Evolutionary conservation across 73 alveolate species (phyloP), one percentile per base, ranked within the genome.

Genomic region (Paramecium sexaurelia): DNA sequence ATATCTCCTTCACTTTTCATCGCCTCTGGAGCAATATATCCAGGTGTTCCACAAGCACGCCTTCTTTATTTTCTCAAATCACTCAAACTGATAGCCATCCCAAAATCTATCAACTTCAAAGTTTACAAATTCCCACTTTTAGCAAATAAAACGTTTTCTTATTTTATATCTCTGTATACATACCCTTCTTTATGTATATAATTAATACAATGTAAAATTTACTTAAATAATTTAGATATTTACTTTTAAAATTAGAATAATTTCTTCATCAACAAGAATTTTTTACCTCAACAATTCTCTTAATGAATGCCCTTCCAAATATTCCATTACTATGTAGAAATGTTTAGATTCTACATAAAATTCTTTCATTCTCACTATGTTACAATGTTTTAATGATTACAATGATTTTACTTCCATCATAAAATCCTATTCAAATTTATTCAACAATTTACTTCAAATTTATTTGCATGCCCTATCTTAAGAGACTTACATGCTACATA

Each of bases 341-440:
- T 61, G 83, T 61, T 61, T 26, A 61, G 83, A 9, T 7, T 61
- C 83, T 24, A 61, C 11, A 61, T 61, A 61, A 61, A 61, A 61
- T 13, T 61, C 83, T 11, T 61, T 61, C 8, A 61, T 9, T 6
- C 26, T 61, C 7, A 61, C 47, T 1, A 61, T 61, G 43, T 6
- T 61, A 5, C 47, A 45, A 8, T 61, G 83, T 61, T 32, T 61
- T 61, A 61, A 61, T 29, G 20, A 26, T 24, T 61, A 61, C 1
- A 61, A 19, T 61, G 20, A 13, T 5, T 24, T 32, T 3, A 61
- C 51, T 61, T 61, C 83, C 39, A 6, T 7, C 39, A 32, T 4
- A 32, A 61, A 61, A 26, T 11, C n/a, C 82, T 57, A 7, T 9
- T 19, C 9, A 24, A 8, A 24, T 24, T 57, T 6, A 19, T 3